Evolutionary conservation across 257 asterid genomes (phyloP), one percentile per base, ranked within the genome.

Genomic region (Ophiorrhiza pumila): DNA sequence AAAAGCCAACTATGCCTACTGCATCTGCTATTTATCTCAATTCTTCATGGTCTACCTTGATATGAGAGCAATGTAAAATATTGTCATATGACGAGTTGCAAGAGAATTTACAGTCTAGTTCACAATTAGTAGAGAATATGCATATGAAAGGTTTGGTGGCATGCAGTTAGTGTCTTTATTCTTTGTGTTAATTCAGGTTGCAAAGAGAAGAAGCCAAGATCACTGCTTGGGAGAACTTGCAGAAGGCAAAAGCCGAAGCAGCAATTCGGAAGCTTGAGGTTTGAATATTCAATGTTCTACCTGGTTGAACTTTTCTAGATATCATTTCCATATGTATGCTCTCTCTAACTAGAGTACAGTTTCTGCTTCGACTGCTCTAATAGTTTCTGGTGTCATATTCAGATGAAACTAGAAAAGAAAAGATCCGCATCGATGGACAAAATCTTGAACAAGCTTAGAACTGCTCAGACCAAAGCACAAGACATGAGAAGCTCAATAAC

Each of bases 361-460:
- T 42, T 49, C 43, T 29, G 31, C 49, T 32, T 15, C 17, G 58
- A 41, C 27, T 23, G 59, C 25, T 13, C 60, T 72, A 23, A 61
- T 13, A 35, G 31, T 39, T 52, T 39, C 13, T 15, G 68, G 45
- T 42, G 20, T 52, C 25, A 53, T 4, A 2, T 50, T 56, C 84
- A 91, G 97, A 85, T 91, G 92, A 87, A 87, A 75, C 85, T 91
- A 13, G 96, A 89, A 76, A 91, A 83, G 83, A 87, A 80, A 79
- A 84, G 95, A 80, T 86, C 91, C 1, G 77, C 87, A 14, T 87
- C 91, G 12, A 85, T 87, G 92, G 92, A 91, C 76, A 89, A 83
- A 75, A 87, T 91, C 65, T 65, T 80, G 80, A 87, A 85, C 79
- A 86, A 83, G 83, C 83, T 91, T 55, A 80, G 80, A 80, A 76